Evolutionary conservation across 768 basidiomycete genomes (phyloP).

Genomic region (Dictyophora rubrovolvata): DNA sequence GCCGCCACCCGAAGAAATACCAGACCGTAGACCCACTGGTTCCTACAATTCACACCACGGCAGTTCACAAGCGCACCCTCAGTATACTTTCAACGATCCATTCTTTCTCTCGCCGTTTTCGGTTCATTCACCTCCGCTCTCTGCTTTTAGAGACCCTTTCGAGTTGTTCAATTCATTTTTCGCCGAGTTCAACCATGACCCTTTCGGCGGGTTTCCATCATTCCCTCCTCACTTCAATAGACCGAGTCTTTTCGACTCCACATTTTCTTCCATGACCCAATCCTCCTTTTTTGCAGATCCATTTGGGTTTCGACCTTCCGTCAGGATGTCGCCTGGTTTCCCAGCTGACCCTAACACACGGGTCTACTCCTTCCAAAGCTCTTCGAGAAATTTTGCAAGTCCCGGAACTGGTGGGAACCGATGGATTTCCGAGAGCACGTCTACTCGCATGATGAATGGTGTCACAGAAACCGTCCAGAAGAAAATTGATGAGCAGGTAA

Average conservation of each 20-base stretch:
- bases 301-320: not conserved
- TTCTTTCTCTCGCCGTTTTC: conserved; percentile 20
- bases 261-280: conserved; percentile 8
- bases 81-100: not conserved
- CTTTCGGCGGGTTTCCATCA: not conserved
- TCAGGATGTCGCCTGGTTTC: conserved; percentile 4
- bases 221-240: not conserved
- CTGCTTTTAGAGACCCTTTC: conserved; percentile 62
- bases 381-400: not conserved
- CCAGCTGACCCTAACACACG: not conserved
- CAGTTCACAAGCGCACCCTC: conserved; percentile 13
- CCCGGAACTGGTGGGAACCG: conserved; percentile 28
- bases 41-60: not conserved
- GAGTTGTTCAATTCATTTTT: conserved; percentile 65
- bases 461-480: conserved; percentile 49
- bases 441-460: conserved; percentile 54
- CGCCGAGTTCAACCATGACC: conserved; percentile 30
- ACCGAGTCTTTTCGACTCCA: not conserved
- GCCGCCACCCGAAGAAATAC: conserved; percentile 47
- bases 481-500: conserved; percentile 48
- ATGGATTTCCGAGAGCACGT: conserved; percentile 42
- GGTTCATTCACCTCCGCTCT: not conserved
- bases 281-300: conserved; percentile 9
- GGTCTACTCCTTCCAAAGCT: not conserved
- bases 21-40: conserved; percentile 7